Conservation (phyloP, 768 basidiomycete genomes). For the Galerina marginata region DNA sequence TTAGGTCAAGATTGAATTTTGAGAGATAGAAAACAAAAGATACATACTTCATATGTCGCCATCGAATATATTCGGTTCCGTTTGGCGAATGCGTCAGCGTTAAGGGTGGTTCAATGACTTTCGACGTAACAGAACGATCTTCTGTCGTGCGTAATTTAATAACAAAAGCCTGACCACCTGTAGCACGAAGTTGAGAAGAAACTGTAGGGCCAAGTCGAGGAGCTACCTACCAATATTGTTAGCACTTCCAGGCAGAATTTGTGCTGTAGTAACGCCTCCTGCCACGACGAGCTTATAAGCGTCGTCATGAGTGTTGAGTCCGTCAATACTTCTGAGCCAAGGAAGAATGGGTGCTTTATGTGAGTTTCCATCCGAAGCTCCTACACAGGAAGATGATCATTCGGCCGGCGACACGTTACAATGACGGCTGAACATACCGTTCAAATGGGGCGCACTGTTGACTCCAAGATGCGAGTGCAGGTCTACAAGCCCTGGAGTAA, state of each 20-base stretch:
- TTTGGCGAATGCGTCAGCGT: constrained; percentile 46
- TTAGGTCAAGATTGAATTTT: not conserved
- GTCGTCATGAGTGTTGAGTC: constrained; percentile 75
- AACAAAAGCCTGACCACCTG: constrained; percentile 79
- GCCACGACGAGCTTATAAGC: constrained; percentile 61
- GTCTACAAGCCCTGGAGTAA: constrained; percentile 49
- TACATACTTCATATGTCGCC: constrained; percentile 80
- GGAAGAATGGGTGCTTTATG: constrained; percentile 54
- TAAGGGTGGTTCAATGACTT: constrained; percentile 78
- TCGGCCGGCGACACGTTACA: not conserved
- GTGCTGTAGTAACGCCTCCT: constrained; percentile 76
- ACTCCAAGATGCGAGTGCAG: constrained; percentile 52
- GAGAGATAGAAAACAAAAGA: not conserved
- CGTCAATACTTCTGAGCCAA: constrained; percentile 74
- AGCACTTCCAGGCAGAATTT: constrained; percentile 75
- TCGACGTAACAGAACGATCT: constrained; percentile 69
- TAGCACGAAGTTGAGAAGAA: not conserved
- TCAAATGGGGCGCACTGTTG: constrained; percentile 33
- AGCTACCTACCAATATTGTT: constrained; percentile 56
- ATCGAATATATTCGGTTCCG: constrained; percentile 44
- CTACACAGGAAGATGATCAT: constrained; percentile 19
- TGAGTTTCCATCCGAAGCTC: constrained; percentile 64
- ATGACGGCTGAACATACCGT: constrained; percentile 27
- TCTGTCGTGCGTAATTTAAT: constrained; percentile 77
- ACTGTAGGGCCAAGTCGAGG: not conserved